These are phyloP conservation scores for Sporobolus alterniflorus DNA, from an alignment of 202 grass and related monocot species.

Conservation along the genomic window DNA sequence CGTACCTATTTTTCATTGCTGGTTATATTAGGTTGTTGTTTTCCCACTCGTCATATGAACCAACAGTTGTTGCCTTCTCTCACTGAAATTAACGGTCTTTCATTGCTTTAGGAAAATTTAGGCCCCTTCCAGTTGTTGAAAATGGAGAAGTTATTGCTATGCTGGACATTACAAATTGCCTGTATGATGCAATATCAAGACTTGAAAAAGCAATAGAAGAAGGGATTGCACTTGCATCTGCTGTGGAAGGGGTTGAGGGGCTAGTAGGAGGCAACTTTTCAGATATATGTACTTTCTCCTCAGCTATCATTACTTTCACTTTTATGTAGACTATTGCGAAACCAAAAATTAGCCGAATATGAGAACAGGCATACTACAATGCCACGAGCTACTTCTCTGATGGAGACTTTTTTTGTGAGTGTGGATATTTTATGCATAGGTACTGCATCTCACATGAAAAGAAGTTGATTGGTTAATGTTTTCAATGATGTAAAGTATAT, in stretches of 20 bases:
- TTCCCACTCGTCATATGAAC: conserved; percentile 25
- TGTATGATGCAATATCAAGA: conserved; percentile 98
- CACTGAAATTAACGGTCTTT: conserved; percentile 17
- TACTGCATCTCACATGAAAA: no score
- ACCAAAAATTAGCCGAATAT: conserved; percentile 19
- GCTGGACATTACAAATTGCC: conserved; percentile 93
- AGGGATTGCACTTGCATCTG: conserved; percentile 82
- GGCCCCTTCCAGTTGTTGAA: conserved; percentile 98
- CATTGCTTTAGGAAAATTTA: conserved; percentile 86
- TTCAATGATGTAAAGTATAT: no score
- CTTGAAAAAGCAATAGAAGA: conserved; percentile 89
- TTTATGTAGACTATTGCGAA: neutral
- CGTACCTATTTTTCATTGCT: neutral
- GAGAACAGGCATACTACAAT: neutral
- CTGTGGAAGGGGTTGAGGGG: conserved; percentile 79
- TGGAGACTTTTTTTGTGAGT: neutral
- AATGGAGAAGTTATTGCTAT: conserved; percentile 96
- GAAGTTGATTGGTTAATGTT: no score
- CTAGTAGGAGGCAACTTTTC: conserved; percentile 64
- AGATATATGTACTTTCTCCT: conserved; percentile 45
- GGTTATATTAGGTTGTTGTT: neutral
- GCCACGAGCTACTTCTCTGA: neutral
- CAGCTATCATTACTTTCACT: conserved; percentile 1
- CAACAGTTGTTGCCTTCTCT: neutral
- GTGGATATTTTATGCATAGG: neutral